Evolutionary conservation across 2,329 filamentous ascomycete species (phyloP), one percentile per base, ranked within the genome.

Genomic region (Microcyclosporella mali): DNA sequence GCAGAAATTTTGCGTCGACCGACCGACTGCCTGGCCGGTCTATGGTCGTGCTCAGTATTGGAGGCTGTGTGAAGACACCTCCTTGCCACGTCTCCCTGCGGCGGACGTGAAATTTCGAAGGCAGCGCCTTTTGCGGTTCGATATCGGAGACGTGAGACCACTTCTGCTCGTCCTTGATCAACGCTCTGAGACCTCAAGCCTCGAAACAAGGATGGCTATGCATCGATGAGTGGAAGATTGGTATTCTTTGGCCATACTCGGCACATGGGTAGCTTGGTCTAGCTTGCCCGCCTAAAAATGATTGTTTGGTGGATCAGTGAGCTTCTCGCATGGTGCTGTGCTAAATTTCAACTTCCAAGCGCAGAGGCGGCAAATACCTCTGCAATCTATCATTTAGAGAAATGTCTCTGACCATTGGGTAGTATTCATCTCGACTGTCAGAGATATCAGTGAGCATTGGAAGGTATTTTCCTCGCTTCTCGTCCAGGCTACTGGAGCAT

Each of bases 171-270:
- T 19, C 25, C 14, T 11, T 41, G 33, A 33, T 34, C 2, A 38
- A 34, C 0, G 43, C 25, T 27, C 36, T 19, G 10, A 33, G 36
- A 35, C 77, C 61, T 76, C 74, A 50, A 19, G 19, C 19, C 6
- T 31, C 37, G 10, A 40, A 40, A 9, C 6, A 25, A 6, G 21
- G 21, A 25, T 25, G 21, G 9, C n/a, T n/a, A n/a, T n/a, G n/a
- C n/a, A n/a, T n/a, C n/a, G n/a, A n/a, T n/a, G n/a, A n/a, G n/a
- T n/a, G n/a, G n/a, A n/a, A n/a, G n/a, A n/a, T n/a, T n/a, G n/a
- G n/a, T n/a, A n/a, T n/a, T n/a, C n/a, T n/a, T n/a, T n/a, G n/a
- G n/a, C n/a, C n/a, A n/a, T n/a, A n/a, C n/a, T 25, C 21, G 21
- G 21, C 21, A 9, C 9, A 25, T 25, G 21, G 21, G 21, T 25